Evolutionary conservation across 768 basidiomycete genomes (phyloP), one percentile per base, ranked within the genome.

Genomic region (Naganishia friedmannii): DNA sequence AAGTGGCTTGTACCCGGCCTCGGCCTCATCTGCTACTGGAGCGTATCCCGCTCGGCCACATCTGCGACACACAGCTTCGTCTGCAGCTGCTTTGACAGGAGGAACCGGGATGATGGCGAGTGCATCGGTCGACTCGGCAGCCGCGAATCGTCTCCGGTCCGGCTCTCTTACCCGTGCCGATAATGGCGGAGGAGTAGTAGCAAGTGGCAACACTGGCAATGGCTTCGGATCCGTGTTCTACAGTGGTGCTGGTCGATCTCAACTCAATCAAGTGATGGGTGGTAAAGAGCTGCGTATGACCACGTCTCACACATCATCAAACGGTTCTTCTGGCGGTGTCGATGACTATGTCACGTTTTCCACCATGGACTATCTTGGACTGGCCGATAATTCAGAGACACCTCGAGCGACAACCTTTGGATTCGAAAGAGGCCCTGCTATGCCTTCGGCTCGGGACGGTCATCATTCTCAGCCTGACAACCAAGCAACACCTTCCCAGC

Each of bases 301-400:
- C 54, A 86, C 87, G 32, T 91, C 90, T 53, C 87, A 87, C 72
- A 90, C 91, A 78, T 89, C 89, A 23, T 86, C 73, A 12, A 74
- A 77, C 51, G 76, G 77, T 13, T 74, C 70, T 53, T 71, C 72
- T 0, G 74, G 75, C 19, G 67, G 77, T 8, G 74, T 84, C n/a
- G 84, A 86, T 28, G 76, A 75, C 53, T 94, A 96, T 66, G 91
- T 92, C 79, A 90, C 93, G 75, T 90, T 93, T 54, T 92, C 93
- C 77, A 97, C 95, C 31, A 86, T 98, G 71, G 94, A 96, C 81
- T 97, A 97, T 81, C 90, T 98, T 60, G 95, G 95, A 53, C 85
- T 98, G 75, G 95, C 93, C 75, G 94, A 92, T 73, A 83, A 78
- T 23, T 65, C 53, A 23, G 73, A 73, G 10, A 67, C 75, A 0